Evolutionary conservation across 257 asterid genomes (phyloP), one percentile per base, ranked within the genome.

Genomic region (Rhazya stricta): DNA sequence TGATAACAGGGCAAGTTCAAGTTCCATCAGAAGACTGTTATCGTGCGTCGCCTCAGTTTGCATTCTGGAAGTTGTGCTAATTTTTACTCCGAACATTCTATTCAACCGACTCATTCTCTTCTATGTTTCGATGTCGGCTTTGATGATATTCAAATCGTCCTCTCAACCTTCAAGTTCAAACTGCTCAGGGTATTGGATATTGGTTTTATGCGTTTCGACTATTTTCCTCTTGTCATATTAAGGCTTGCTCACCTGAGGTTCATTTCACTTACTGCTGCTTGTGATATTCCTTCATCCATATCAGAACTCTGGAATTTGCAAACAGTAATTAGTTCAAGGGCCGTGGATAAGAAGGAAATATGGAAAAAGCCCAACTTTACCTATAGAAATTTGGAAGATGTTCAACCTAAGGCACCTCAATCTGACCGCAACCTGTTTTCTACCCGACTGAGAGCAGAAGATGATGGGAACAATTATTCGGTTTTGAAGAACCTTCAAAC

Each of bases 131-230:
- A 39, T 12, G 1, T 39, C 21, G 73, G 76, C 25, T 71, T 13
- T 6, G 62, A 16, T 53, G 34, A 43, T 6, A 32, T 67, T 15
- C 71, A 43, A 0, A 11, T 43, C 3, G 2, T 61, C 19, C n/a
- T 74, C 48, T 74, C 32, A 27, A 42, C 34, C n/a, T 74, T 81
- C 60, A 72, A 45, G 27, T 78, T 82, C 72, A 63, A 37, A 67
- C 57, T 65, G 77, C 79, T 84, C 1, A 84, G 83, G 67, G 82
- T 82, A 43, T 72, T 84, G 66, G 88, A 84, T 74, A 37, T 79
- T 23, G 51, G 67, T 18, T 67, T 61, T 73, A 62, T 29, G 71
- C 57, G 58, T 46, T 81, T 81, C 74, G 71, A 48, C 11, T 36
- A 72, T 39, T 39, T 39, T 39, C 43, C 43, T 9, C 43, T 39